Base-by-base conservation (phyloP, 306 rosid species). In the Senna siamea region DNA sequence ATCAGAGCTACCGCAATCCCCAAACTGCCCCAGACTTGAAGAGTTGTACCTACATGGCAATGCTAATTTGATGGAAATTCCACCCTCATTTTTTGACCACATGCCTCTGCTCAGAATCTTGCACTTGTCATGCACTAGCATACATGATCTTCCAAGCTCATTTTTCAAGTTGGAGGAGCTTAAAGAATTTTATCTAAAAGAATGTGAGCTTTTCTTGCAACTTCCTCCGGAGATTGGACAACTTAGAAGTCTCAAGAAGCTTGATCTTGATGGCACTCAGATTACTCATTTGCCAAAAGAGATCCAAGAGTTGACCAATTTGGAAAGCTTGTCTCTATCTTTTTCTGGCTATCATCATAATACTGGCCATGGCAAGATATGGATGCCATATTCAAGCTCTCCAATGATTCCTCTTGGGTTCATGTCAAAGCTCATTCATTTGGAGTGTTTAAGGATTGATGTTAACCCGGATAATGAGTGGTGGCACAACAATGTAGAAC, bases 381-480 rank as follows among this genome's bases (percentile, higher is more conserved):
- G 7, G 18, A 62, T 12, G 53, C 12, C 11, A 61, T 50, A 1
- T 34, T 66, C n/a, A 4, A 5, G 6, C 4, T 4, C 13, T 17
- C 2, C 2, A 8, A 40, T 71, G 34, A 56, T 76, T 12, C 38
- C 67, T 66, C 0, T 0, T 40, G 74, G 28, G 3, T 10, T 66
- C 3, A 14, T 66, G 28, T 8, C 19, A 7, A 11, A 35, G 5
- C 14, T 74, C 2, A n/a, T 0, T 2, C 2, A 3, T 18, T 18
- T 73, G 46, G 0, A 15, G 18, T 1, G 2, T 23, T 30, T 73
- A 12, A 30, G 47, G 34, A 32, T 73, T 58, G 58, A 12, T 46
- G 77, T 59, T 38, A 44, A 44, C 22, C 34, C 69, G 6, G 77
- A 73, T 18, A 66, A 46, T 8, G 13, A 17, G 32, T 14, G 69